Conservation (phyloP, 306 rosid species). For the Neltuma alba region DNA sequence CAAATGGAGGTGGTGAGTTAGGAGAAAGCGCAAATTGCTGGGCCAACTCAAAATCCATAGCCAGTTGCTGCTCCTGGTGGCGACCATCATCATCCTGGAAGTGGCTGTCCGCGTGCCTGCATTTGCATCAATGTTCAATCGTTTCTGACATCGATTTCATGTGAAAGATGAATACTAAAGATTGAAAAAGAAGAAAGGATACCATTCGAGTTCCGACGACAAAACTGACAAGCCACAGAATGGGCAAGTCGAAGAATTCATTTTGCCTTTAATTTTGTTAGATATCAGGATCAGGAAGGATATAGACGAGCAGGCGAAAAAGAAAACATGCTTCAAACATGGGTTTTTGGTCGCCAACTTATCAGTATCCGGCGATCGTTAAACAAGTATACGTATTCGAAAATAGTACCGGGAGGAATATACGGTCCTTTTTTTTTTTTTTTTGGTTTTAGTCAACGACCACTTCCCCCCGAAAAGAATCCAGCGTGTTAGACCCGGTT, state of each 20-base stretch:
- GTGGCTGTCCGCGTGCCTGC: slow-evolving; percentile 21
- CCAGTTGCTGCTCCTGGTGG: slow-evolving; percentile 18
- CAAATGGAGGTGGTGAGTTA: background rate
- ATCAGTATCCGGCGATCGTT: no score
- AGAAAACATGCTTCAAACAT: no score
- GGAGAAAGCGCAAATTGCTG: background rate
- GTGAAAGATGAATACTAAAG: background rate
- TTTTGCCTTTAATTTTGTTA: background rate
- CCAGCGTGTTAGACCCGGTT: no score
- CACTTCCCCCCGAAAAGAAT: no score
- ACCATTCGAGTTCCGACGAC: slow-evolving; percentile 4
- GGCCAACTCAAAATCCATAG: slow-evolving; percentile 14
- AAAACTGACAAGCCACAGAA: slow-evolving; percentile 8
- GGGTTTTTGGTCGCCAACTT: no score
- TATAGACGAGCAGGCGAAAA: no score
- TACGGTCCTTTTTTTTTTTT: no score
- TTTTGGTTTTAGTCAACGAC: no score
- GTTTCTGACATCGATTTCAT: slow-evolving; percentile 1
- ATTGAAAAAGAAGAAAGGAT: background rate
- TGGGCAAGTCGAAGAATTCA: slow-evolving; percentile 8
- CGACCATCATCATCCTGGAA: slow-evolving; percentile 10
- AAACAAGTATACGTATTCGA: no score
- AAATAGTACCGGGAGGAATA: no score
- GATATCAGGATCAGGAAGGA: background rate
- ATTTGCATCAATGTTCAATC: background rate